Evolutionary conservation across 257 asterid genomes (phyloP), one percentile per base, ranked within the genome.

Genomic region (Echites panduratus): DNA sequence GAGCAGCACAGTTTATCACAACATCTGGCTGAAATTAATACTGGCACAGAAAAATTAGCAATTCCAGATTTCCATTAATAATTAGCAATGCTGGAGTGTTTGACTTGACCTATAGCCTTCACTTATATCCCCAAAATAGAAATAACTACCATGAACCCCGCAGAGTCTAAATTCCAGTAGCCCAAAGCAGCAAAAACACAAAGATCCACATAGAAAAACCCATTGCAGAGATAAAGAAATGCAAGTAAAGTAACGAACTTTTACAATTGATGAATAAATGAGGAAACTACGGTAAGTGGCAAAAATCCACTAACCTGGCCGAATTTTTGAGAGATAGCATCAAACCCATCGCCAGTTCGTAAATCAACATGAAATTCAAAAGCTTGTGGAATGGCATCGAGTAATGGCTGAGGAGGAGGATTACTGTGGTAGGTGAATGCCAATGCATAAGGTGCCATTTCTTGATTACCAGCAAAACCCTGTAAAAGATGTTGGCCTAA

Each of bases 1-100:
- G 80, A 40, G 99, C 99, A 75, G 98, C 98, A 83, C 97, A 91
- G 78, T 94, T 91, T 70, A 94, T 84, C 84, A 94, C 96, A 74
- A 90, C 95, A 83, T 94, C 90, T 24, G 99, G 99, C 99, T 94
- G 91, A 79, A 72, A 62, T 50, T 47, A 75, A 78, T 58, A 78
- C 54, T 59, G 61, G 29, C 70, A 72, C 9, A 38, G 7, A 62
- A 16, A 62, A 17, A 2, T 64, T 4, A 64, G 69, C 49, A 38
- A 40, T 64, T 64, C 69, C 69, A 64, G 49, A 64, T 64, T 38
- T 64, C 49, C 48, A 40, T 64, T 17, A 16, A 32, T 17, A 62
- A 14, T 32, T 16, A 24, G n/a, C 14, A 62, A 62, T 32, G 26
- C 26, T 7, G 68, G 6, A 29, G 14, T 26, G 38, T 26, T 24